A percentile compares a stretch with the other conserved stretches of the same genome.
Evolutionary conservation across 2,329 filamentous ascomycete genomes (phyloP).

Genomic region (Aspergillus viridinutans): DNA sequence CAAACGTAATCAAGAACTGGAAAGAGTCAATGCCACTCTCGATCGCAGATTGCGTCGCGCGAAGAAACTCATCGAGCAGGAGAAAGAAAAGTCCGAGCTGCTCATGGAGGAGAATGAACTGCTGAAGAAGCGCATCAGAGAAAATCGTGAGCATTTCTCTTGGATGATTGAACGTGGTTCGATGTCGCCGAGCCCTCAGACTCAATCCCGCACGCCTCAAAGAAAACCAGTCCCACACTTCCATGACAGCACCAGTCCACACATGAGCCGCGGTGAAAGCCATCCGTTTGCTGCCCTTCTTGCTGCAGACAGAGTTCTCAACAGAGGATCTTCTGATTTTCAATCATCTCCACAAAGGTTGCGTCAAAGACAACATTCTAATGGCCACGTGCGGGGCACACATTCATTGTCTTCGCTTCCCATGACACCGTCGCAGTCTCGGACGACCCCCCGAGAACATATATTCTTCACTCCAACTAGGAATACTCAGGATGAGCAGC

Average conservation of each 20-base stretch:
- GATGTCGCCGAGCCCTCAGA: slow-evolving; percentile 56
- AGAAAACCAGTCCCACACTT: slow-evolving; percentile 40
- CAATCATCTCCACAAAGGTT: slow-evolving; percentile 63
- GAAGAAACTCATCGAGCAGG: slow-evolving; percentile 72
- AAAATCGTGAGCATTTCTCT: slow-evolving; percentile 84
- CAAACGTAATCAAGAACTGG: slow-evolving; percentile 59
- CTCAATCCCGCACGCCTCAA: slow-evolving; percentile 45
- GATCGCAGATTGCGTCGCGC: slow-evolving; percentile 65
- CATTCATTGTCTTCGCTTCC: slow-evolving; percentile 84
- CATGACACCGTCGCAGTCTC: slow-evolving; percentile 62
- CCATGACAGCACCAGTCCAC: slow-evolving; percentile 36
- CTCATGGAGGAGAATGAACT: slow-evolving; percentile 73
- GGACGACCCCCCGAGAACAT: slow-evolving; percentile 47
- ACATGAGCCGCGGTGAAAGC: slow-evolving; percentile 48
- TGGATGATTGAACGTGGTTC: slow-evolving; percentile 72
- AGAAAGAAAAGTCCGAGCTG: slow-evolving; percentile 66
- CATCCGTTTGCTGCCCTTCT: slow-evolving; percentile 73
- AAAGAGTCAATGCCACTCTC: slow-evolving; percentile 62
- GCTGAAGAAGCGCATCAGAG: slow-evolving; percentile 76
- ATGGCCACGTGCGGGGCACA: slow-evolving; percentile 66
- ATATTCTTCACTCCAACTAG: slow-evolving; percentile 57
- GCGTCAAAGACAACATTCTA: slow-evolving; percentile 47
- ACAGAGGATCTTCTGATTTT: slow-evolving; percentile 69
- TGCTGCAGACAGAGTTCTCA: slow-evolving; percentile 69
- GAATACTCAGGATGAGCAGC: slow-evolving; percentile 47